Conservation (phyloP, 2,329 filamentous ascomycete species). For the Fusarium annulatum region DNA sequence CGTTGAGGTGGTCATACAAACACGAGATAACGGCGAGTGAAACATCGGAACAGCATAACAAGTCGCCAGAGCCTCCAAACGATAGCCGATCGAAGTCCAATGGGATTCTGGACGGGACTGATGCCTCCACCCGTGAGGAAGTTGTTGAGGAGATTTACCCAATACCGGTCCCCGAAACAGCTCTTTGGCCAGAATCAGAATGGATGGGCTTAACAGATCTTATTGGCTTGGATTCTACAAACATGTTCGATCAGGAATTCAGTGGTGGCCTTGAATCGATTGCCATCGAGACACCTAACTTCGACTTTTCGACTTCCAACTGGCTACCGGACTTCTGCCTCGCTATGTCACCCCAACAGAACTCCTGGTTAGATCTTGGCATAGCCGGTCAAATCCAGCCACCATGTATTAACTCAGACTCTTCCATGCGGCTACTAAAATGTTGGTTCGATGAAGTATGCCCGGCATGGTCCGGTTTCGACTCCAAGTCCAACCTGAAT, state of each 20-base stretch:
- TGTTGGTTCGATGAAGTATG: not conserved
- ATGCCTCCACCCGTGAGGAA: accelerated
- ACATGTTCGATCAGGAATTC: not conserved
- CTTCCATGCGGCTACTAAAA: not conserved
- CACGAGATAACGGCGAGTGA: not conserved
- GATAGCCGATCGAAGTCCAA: not conserved
- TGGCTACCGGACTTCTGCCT: not conserved
- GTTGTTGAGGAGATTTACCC: not conserved
- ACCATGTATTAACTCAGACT: accelerated
- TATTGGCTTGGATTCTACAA: not conserved
- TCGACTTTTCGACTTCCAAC: not conserved
- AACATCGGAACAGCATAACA: accelerated
- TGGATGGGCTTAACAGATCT: not conserved
- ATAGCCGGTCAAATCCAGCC: accelerated
- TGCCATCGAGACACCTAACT: accelerated
- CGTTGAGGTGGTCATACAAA: not conserved
- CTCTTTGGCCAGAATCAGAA: not conserved
- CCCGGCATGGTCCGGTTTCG: not conserved
- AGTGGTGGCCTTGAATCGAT: not conserved
- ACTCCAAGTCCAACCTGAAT: not conserved
- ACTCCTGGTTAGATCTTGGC: accelerated
- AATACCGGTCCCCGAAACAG: too few relatives aligned
- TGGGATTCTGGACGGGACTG: too few relatives aligned
- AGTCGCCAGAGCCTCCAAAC: accelerated
- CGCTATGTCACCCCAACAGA: accelerated